Conservation (phyloP, 805 yeast species). For the Ogataea populi-albae region DNA sequence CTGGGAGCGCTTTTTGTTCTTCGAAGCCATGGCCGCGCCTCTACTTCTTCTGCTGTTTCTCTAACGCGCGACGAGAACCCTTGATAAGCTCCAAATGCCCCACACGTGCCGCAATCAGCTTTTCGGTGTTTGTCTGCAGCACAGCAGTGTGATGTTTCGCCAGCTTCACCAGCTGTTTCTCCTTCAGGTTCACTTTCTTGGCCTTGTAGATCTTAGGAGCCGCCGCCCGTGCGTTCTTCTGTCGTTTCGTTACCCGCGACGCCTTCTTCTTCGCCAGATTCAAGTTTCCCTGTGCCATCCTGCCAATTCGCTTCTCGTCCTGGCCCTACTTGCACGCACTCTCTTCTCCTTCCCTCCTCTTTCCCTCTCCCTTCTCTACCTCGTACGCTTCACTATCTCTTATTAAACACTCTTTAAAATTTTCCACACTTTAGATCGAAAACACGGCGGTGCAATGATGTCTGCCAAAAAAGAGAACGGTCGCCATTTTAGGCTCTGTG, state of each 20-base stretch:
- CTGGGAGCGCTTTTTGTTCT: constrained; percentile 38
- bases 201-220: constrained; percentile 76
- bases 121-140: constrained; percentile 69
- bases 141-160: constrained; percentile 55
- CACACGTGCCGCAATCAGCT: constrained; percentile 79
- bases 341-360: not conserved
- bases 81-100: constrained; percentile 91
- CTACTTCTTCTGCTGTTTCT: constrained; percentile 50
- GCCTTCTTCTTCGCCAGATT: constrained; percentile 49
- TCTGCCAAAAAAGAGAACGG: no score
- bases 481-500: no score
- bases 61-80: constrained; percentile 84
- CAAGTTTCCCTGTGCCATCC: constrained; percentile 74
- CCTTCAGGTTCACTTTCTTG: constrained; percentile 52
- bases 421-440: no score
- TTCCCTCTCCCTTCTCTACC: not conserved
- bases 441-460: no score
- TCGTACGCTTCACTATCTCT: not conserved
- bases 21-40: constrained; percentile 10
- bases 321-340: not conserved
- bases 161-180: constrained; percentile 46
- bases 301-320: not conserved
- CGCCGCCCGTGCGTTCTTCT: constrained; percentile 60
- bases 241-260: constrained; percentile 62
- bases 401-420: not conserved